Evolutionary conservation across 2,329 filamentous ascomycete genomes (phyloP).

Genomic region (Botrytis hyacinthi): DNA sequence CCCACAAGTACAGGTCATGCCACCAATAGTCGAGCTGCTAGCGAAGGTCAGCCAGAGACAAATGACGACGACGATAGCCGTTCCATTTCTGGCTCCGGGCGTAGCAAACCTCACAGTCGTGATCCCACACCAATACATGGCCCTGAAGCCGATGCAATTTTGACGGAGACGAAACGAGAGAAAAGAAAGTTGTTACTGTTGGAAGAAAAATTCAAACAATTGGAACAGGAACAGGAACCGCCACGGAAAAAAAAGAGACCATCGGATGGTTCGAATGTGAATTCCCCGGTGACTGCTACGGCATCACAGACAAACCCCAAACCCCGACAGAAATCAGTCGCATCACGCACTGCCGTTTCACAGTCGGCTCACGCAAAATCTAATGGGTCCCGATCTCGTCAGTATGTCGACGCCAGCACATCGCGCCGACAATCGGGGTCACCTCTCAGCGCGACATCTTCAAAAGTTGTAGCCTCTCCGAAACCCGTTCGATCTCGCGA

Average conservation of each 20-base stretch:
- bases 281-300: slow-evolving; percentile 22
- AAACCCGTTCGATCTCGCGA: slow-evolving; percentile 23
- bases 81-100: slow-evolving; percentile 50
- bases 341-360: slow-evolving; percentile 31
- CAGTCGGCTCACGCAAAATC: slow-evolving; percentile 26
- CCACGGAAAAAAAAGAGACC: slow-evolving; percentile 61
- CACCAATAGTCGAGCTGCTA: slow-evolving; percentile 62
- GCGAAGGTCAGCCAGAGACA: slow-evolving; percentile 59
- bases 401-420: slow-evolving; percentile 38
- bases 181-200: slow-evolving; percentile 66
- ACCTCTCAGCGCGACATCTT: slow-evolving; percentile 35
- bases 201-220: slow-evolving; percentile 62
- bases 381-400: slow-evolving; percentile 29
- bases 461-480: slow-evolving; percentile 30
- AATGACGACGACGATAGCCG: slow-evolving; percentile 51
- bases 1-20: slow-evolving; percentile 61
- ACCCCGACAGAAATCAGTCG: slow-evolving; percentile 36
- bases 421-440: slow-evolving; percentile 37
- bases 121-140: slow-evolving; percentile 57
- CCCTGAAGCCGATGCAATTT: slow-evolving; percentile 51
- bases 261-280: slow-evolving; percentile 50
- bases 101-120: slow-evolving; percentile 65
- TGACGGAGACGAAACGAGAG: slow-evolving; percentile 61
- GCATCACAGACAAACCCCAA: slow-evolving; percentile 34
- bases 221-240: slow-evolving; percentile 58